These are phyloP conservation scores for Trametes hirsuta DNA, from an alignment of 1,284 basidiomycete genomes.

Conservation along the genomic window DNA sequence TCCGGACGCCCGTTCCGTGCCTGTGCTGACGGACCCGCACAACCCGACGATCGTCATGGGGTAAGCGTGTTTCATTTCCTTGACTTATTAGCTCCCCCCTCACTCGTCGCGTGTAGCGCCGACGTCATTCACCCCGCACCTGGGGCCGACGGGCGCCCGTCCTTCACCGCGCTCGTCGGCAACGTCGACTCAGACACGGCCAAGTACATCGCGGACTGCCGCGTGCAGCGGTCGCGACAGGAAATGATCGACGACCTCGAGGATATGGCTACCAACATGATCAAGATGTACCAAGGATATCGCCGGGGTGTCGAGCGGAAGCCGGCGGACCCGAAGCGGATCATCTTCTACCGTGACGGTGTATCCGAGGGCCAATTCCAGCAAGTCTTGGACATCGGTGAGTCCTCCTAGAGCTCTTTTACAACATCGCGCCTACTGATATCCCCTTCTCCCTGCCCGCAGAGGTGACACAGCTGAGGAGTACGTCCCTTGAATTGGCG, in stretches of 20 bases:
- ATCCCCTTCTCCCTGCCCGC: conserved; percentile 3
- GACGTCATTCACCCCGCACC: conserved; percentile 82
- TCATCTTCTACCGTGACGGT: conserved; percentile 80
- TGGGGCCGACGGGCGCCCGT: conserved; percentile 71
- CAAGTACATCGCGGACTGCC: conserved; percentile 54
- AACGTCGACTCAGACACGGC: conserved; percentile 72
- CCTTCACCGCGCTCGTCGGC: conserved; percentile 75
- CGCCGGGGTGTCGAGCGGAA: conserved; percentile 56
- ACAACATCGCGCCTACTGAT: conserved; percentile 5
- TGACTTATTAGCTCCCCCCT: neutral
- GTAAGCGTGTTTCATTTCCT: conserved; percentile 20
- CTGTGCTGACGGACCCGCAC: conserved; percentile 63
- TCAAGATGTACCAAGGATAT: conserved; percentile 61
- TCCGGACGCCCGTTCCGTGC: conserved; percentile 63
- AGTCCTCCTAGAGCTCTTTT: conserved; percentile 15
- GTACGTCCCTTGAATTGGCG: conserved; percentile 39
- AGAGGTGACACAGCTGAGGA: conserved; percentile 62
- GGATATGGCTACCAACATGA: conserved; percentile 56
- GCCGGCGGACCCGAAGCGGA: conserved; percentile 56
- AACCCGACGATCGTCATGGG: conserved; percentile 81
- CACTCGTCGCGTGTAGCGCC: conserved; percentile 48
- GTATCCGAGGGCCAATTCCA: conserved; percentile 82
- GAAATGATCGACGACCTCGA: conserved; percentile 77
- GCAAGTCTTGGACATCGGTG: conserved; percentile 65
- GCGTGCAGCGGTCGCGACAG: conserved; percentile 67